A percentile compares a stretch with the other conserved stretches of the same genome.
Evolutionary conservation across 192 early-diverging fungal genomes (phyloP).

Genomic region (Phycomyces blakesleeanus): DNA sequence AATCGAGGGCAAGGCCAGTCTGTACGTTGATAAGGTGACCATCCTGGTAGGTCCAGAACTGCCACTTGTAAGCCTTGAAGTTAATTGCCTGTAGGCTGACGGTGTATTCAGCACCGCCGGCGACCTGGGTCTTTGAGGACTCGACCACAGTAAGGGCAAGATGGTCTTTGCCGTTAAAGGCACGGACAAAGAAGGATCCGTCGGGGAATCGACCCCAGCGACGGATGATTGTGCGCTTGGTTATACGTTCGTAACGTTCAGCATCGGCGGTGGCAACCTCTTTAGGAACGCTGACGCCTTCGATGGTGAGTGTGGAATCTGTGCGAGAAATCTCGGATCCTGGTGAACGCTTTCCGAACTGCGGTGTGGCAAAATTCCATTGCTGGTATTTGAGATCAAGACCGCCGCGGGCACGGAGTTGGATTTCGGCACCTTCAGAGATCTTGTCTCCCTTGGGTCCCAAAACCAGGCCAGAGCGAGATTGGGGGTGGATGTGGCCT

Average conservation of each 20-base stretch:
- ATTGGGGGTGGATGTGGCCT: conserved; percentile 27
- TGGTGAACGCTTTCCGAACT: conserved; percentile 17
- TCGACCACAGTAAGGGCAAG: conserved; percentile 27
- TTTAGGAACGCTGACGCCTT: not conserved
- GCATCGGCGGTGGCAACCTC: not conserved
- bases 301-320: not conserved
- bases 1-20: conserved; percentile 22
- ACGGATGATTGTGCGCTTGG: conserved; percentile 19
- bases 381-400: conserved; percentile 12
- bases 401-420: conserved; percentile 15
- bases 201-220: conserved; percentile 34
- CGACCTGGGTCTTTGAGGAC: not conserved
- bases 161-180: conserved; percentile 10
- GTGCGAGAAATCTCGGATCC: conserved; percentile 5
- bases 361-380: conserved; percentile 25
- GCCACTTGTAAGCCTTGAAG: conserved; percentile 26
- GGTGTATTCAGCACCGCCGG: conserved; percentile 5
- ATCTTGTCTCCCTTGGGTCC: conserved; percentile 7
- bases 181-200: conserved; percentile 24
- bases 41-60: conserved; percentile 27
- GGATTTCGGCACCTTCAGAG: conserved; percentile 12
- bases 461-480: conserved; percentile 18
- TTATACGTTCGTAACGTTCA: conserved; percentile 20
- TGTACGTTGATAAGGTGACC: conserved; percentile 22
- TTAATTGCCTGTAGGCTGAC: conserved; percentile 16